A percentile compares a stretch with the other conserved stretches of the same genome.
phyloP scores from a whole-genome alignment of 116 monocot species.

The Trichopus zeylanicus region DNA sequence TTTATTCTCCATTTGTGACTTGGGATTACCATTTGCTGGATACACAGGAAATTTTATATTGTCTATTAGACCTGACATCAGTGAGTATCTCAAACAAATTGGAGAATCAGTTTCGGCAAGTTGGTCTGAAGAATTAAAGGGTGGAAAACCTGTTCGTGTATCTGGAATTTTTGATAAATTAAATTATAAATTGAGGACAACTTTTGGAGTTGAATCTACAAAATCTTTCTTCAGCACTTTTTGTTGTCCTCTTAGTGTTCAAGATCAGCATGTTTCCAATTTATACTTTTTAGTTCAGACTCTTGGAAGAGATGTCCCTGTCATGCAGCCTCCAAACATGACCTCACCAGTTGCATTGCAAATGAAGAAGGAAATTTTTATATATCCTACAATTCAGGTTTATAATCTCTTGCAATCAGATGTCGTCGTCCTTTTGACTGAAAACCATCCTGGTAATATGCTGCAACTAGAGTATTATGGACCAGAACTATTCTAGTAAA shows the following conservation, averaged over 20 bases:
- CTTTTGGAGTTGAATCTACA: conserved; percentile 48
- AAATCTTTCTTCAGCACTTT: conserved; percentile 65
- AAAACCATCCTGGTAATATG: conserved; percentile 52
- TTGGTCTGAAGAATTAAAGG: conserved; percentile 73
- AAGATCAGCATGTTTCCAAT: conserved; percentile 31
- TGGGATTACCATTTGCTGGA: neutral
- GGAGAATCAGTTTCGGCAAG: conserved; percentile 23
- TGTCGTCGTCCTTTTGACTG: conserved; percentile 47
- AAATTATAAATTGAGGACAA: conserved; percentile 55
- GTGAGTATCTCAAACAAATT: conserved; percentile 15
- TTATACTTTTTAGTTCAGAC: conserved; percentile 66
- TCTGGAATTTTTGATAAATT: conserved; percentile 76
- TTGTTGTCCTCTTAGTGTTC: conserved; percentile 41
- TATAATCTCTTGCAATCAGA: conserved; percentile 66
- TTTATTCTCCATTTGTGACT: neutral
- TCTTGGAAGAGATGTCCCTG: conserved; percentile 68
- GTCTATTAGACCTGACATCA: conserved; percentile 59
- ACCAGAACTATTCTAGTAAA: neutral
- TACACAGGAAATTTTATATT: conserved; percentile 77
- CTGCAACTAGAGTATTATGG: neutral
- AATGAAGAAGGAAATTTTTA: conserved; percentile 72
- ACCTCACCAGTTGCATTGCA: conserved; percentile 48
- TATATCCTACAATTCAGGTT: conserved; percentile 72
- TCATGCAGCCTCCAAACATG: conserved; percentile 41
- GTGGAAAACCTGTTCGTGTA: conserved; percentile 63